A percentile compares a stretch with the other conserved stretches of the same genome.
phyloP scores from a whole-genome alignment of 805 yeast genomes.

The Candida lessepsii region DNA sequence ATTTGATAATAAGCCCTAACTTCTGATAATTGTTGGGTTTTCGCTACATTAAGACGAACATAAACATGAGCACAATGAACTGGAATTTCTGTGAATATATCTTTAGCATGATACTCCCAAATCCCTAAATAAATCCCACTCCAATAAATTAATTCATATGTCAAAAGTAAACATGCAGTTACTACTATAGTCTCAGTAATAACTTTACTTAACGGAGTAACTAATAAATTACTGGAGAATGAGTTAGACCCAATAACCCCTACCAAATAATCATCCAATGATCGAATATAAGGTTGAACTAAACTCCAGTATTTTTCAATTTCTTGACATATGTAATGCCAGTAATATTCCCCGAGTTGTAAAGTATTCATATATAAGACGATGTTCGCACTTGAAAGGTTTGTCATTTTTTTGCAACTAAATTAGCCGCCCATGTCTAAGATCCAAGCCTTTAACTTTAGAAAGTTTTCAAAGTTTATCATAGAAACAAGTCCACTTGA shows the following conservation, averaged over 20 bases:
- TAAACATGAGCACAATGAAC: slow-evolving; percentile 77
- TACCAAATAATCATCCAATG: slow-evolving; percentile 9
- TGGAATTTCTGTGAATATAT: slow-evolving; percentile 68
- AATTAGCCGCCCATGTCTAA: slow-evolving; percentile 9
- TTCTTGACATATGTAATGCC: neutral
- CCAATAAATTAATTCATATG: slow-evolving; percentile 44
- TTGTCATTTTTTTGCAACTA: neutral
- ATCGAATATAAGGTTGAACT: neutral
- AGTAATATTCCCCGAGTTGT: neutral
- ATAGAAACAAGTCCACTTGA: neutral
- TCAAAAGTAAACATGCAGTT: slow-evolving; percentile 22
- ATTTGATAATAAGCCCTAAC: slow-evolving; percentile 29
- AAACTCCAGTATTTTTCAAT: too few species aligned
- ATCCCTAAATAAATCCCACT: slow-evolving; percentile 39
- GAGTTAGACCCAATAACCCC: slow-evolving; percentile 4
- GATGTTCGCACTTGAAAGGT: too few species aligned
- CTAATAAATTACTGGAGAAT: slow-evolving; percentile 24
- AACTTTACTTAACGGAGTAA: slow-evolving; percentile 24
- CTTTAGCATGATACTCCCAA: slow-evolving; percentile 56
- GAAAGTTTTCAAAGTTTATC: slow-evolving; percentile 12
- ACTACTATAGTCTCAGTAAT: slow-evolving; percentile 30
- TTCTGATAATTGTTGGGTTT: slow-evolving; percentile 16
- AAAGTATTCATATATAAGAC: neutral
- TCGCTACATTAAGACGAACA: slow-evolving; percentile 47
- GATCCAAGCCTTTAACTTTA: slow-evolving; percentile 5